These are phyloP conservation scores for Tulasnella calospora DNA, from an alignment of 768 basidiomycete species.

Conservation along the genomic window DNA sequence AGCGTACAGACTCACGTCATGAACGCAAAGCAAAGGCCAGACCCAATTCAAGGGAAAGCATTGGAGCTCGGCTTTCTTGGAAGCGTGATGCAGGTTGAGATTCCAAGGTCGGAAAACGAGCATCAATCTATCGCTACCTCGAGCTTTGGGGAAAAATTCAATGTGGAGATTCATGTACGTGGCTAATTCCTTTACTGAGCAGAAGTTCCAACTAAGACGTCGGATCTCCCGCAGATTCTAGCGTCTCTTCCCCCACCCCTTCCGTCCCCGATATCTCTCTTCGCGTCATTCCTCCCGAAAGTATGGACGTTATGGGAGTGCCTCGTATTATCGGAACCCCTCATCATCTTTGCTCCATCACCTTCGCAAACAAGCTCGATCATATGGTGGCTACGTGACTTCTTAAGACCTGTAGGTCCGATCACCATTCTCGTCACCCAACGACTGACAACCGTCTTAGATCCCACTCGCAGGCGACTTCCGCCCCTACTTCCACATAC, in stretches of 20 bases:
- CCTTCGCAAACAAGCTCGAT: constrained; percentile 82
- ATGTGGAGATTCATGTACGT: constrained; percentile 50
- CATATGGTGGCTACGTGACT: constrained; percentile 87
- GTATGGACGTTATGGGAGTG: constrained; percentile 76
- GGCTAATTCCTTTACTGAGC: neutral
- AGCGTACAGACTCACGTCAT: constrained; percentile 24
- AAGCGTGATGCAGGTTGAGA: constrained; percentile 61
- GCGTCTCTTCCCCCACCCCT: constrained; percentile 33
- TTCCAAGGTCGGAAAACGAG: constrained; percentile 63
- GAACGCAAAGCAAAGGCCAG: constrained; percentile 61
- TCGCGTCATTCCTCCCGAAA: constrained; percentile 38
- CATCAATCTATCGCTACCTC: constrained; percentile 63
- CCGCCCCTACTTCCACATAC: constrained; percentile 94
- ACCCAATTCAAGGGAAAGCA: constrained; percentile 59
- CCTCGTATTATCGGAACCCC: constrained; percentile 80
- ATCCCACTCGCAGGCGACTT: constrained; percentile 80
- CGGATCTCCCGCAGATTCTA: constrained; percentile 32
- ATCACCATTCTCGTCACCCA: neutral
- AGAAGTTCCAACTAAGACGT: neutral
- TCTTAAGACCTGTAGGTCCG: constrained; percentile 68
- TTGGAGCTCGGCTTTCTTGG: constrained; percentile 83
- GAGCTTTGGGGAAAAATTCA: constrained; percentile 49
- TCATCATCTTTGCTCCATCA: constrained; percentile 73
- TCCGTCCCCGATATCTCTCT: constrained; percentile 36
- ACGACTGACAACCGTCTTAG: constrained; percentile 39